Evolutionary conservation across 2,329 filamentous ascomycete genomes (phyloP).

Genomic region (Neonectria neomacrospora): DNA sequence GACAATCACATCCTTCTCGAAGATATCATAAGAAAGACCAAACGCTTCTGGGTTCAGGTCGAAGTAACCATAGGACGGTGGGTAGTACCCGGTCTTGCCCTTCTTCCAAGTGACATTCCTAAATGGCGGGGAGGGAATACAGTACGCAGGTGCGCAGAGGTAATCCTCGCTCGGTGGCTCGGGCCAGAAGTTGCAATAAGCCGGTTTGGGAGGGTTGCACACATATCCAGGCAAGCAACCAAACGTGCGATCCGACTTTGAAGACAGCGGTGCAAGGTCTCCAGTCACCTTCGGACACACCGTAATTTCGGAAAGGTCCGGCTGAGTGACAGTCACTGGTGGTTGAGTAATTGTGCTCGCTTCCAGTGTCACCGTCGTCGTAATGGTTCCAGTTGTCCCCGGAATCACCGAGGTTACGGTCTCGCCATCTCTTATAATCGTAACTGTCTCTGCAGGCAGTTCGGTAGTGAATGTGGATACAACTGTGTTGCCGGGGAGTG

Average conservation of each 20-base stretch:
- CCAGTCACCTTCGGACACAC: constrained; percentile 60
- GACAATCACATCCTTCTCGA: constrained; percentile 57
- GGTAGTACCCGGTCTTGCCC: constrained; percentile 62
- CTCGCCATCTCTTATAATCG: constrained; percentile 45
- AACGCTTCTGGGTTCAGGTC: constrained; percentile 71
- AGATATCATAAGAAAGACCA: constrained; percentile 72
- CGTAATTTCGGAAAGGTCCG: constrained; percentile 47
- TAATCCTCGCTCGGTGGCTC: constrained; percentile 58
- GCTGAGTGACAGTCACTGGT: constrained; percentile 44
- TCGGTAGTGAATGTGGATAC: constrained; percentile 48
- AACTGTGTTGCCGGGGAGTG: constrained; percentile 45
- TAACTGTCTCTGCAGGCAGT: constrained; percentile 46
- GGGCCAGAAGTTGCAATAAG: constrained; percentile 63
- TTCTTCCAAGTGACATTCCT: constrained; percentile 55
- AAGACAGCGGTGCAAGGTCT: constrained; percentile 44
- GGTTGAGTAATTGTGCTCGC: constrained; percentile 45
- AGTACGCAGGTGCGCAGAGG: constrained; percentile 58
- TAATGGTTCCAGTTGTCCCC: constrained; percentile 43
- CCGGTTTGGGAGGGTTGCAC: constrained; percentile 63
- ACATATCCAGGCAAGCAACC: constrained; percentile 65
- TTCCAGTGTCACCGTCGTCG: constrained; percentile 45
- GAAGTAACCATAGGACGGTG: constrained; percentile 66
- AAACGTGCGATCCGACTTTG: constrained; percentile 59
- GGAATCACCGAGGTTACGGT: constrained; percentile 47
- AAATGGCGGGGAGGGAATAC: constrained; percentile 55